These are phyloP conservation scores for Condylostoma magnum DNA, from an alignment of 169 alveolate species.

Conservation along the genomic window DNA sequence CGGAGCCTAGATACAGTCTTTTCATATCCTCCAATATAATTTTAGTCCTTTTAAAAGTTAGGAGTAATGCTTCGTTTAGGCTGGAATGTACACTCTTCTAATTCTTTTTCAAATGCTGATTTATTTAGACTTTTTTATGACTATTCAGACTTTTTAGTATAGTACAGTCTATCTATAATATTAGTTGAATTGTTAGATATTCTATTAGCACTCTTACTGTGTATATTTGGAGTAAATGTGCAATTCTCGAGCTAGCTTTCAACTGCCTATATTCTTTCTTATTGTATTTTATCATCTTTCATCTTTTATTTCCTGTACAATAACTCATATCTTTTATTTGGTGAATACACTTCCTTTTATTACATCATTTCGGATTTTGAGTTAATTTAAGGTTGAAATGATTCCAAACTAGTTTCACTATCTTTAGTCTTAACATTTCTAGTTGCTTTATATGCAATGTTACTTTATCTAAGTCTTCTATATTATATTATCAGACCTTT, in stretches of 20 bases:
- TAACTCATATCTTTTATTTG: conserved; percentile 1
- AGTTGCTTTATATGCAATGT: too few relatives aligned
- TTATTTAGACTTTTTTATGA: too few relatives aligned
- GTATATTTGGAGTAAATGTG: conserved; percentile 11
- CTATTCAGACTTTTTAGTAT: too few relatives aligned
- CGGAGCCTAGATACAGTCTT: conserved; percentile 31
- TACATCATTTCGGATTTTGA: not conserved
- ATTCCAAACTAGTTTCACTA: too few relatives aligned
- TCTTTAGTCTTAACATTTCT: too few relatives aligned
- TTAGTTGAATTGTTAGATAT: not conserved
- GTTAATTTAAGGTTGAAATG: conserved; percentile 13
- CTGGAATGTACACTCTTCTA: conserved; percentile 39
- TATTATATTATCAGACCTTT: too few relatives aligned
- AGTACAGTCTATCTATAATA: too few relatives aligned
- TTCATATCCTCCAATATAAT: conserved; percentile 36
- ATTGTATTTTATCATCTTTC: conserved; percentile 9
- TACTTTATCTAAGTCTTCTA: too few relatives aligned
- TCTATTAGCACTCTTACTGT: not conserved
- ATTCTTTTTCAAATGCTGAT: conserved; percentile 10
- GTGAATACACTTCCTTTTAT: not conserved
- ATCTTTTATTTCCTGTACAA: not conserved
- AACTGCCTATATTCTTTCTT: not conserved
- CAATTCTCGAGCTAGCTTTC: conserved; percentile 9
- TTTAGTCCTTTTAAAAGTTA: not conserved
- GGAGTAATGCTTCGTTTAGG: conserved; percentile 21